phyloP scores from a whole-genome alignment of 305 asterid genomes.

The Rubia tinctorum region DNA sequence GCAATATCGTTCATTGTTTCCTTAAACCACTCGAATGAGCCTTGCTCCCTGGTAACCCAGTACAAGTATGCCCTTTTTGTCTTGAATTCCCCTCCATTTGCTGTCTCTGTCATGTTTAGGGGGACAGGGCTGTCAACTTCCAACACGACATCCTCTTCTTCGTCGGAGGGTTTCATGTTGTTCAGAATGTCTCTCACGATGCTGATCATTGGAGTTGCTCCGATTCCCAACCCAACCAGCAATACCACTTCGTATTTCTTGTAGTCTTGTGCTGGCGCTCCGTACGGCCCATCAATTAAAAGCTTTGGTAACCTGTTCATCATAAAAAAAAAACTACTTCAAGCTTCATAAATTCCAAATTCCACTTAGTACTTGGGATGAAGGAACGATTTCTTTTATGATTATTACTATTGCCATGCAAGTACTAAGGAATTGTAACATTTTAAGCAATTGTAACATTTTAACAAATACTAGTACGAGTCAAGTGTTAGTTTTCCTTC shows the following conservation, averaged over 20 bases:
- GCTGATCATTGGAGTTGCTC: constrained; percentile 2
- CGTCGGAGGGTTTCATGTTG: not conserved
- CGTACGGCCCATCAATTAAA: not conserved
- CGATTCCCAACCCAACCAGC: not conserved
- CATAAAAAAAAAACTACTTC: not conserved
- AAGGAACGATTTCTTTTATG: not conserved
- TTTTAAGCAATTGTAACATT: no score
- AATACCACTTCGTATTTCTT: not conserved
- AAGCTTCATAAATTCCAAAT: no score
- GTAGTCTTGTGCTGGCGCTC: not conserved
- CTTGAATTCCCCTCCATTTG: not conserved
- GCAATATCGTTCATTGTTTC: not conserved
- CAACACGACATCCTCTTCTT: not conserved
- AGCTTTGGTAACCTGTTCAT: not conserved
- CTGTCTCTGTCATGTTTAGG: not conserved
- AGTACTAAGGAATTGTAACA: no score
- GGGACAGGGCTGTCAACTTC: not conserved
- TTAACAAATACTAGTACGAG: no score
- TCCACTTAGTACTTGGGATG: not conserved
- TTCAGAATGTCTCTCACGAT: not conserved
- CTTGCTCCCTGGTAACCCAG: not conserved
- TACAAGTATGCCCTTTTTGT: not conserved
- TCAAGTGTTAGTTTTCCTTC: no score
- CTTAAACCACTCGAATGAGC: not conserved
- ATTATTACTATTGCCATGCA: no score